Evolutionary conservation across 495 filamentous ascomycete species (phyloP).

Genomic region (Penicillium manginii): DNA sequence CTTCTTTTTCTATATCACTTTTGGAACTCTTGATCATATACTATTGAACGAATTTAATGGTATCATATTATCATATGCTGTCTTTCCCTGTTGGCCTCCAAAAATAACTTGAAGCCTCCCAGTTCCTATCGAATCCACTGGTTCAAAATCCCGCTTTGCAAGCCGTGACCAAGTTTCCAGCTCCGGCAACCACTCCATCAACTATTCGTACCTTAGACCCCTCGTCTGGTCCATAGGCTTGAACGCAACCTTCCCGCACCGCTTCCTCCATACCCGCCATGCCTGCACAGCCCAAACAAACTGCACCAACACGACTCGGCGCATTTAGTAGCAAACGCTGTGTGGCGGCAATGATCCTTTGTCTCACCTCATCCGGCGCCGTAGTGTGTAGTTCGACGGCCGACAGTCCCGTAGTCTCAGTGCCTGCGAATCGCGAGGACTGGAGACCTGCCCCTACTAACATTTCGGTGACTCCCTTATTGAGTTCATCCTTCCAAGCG

Average conservation of each 20-base stretch:
- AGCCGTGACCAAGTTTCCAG: constrained; percentile 62
- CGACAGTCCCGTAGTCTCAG: constrained; percentile 81
- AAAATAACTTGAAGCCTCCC: background rate
- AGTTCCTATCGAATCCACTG: background rate
- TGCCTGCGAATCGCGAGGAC: constrained; percentile 67
- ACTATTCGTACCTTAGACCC: constrained; percentile 70
- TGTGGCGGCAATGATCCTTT: constrained; percentile 70
- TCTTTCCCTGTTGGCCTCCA: background rate
- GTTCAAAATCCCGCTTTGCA: constrained; percentile 46
- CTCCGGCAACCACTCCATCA: constrained; percentile 82
- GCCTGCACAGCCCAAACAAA: constrained; percentile 81
- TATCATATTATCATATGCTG: background rate
- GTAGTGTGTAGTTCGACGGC: constrained; percentile 79
- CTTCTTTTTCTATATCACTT: background rate
- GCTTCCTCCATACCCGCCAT: constrained; percentile 89
- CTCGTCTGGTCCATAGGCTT: constrained; percentile 61
- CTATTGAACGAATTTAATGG: background rate
- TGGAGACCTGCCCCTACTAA: constrained; percentile 40
- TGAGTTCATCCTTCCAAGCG: constrained; percentile 76
- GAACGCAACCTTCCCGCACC: constrained; percentile 69
- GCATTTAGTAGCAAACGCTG: constrained; percentile 61
- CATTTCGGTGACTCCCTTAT: constrained; percentile 57
- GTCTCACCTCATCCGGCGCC: constrained; percentile 63
- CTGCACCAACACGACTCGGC: constrained; percentile 44
- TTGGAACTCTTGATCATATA: background rate